Percentiles rank a stretch among this genome's conserved stretches.
Evolutionary conservation across 805 yeast species (phyloP).

Genomic region (Hanseniaspora meyeri): DNA sequence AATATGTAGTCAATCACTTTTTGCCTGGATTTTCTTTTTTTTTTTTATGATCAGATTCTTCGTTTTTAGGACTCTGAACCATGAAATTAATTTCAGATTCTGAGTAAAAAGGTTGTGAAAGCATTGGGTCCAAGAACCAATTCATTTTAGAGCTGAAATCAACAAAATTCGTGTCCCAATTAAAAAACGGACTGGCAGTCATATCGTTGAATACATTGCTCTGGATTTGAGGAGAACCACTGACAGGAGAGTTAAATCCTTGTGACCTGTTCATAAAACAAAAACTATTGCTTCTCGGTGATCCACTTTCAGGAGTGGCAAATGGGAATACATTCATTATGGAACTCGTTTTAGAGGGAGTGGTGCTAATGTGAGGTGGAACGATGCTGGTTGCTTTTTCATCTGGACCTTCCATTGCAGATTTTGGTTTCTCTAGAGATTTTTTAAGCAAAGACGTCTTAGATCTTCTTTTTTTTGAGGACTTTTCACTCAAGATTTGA

Average conservation of each 20-base stretch:
- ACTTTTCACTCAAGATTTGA: neutral
- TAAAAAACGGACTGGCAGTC: conserved; percentile 2
- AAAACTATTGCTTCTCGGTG: neutral
- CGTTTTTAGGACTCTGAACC: neutral
- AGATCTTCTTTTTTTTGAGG: neutral
- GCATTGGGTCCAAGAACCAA: neutral
- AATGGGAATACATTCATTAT: neutral
- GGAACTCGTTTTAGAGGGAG: neutral
- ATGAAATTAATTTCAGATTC: conserved; percentile 5
- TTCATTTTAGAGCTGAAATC: conserved; percentile 12
- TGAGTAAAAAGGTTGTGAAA: neutral
- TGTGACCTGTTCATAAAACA: neutral
- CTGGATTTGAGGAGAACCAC: neutral
- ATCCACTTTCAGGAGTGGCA: neutral
- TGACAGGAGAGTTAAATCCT: neutral
- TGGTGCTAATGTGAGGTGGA: neutral
- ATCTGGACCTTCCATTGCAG: neutral
- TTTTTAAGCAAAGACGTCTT: neutral
- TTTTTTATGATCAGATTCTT: neutral
- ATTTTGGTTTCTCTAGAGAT: neutral
- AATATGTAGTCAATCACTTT: neutral
- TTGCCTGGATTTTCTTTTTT: neutral
- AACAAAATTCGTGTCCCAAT: conserved; percentile 8
- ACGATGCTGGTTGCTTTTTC: neutral
- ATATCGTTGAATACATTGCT: neutral